These are phyloP conservation scores for Pythium pyrilobum DNA, from an alignment of 352 stramenopile genomes.

Conservation along the genomic window DNA sequence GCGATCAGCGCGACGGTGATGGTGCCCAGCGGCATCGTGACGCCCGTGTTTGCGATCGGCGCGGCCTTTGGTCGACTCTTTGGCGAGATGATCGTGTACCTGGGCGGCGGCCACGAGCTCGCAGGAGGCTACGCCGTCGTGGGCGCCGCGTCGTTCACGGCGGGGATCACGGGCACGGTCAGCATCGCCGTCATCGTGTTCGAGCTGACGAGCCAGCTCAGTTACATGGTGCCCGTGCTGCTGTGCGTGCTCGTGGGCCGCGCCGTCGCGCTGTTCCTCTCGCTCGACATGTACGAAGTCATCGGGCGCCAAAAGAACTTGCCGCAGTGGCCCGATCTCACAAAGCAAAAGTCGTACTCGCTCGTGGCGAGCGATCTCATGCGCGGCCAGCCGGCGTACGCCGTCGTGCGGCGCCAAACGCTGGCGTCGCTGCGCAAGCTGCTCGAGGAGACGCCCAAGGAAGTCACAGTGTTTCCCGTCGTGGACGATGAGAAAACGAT, in stretches of 20 bases:
- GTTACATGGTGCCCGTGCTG: conserved; percentile 85
- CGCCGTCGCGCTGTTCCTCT: conserved; percentile 60
- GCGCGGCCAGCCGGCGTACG: conserved; percentile 39
- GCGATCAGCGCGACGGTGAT: conserved; percentile 78
- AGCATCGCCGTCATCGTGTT: conserved; percentile 83
- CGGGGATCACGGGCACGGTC: conserved; percentile 69
- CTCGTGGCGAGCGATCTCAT: conserved; percentile 72
- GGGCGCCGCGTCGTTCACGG: conserved; percentile 77
- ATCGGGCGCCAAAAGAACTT: conserved; percentile 77
- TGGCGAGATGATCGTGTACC: conserved; percentile 73
- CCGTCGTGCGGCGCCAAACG: conserved; percentile 46
- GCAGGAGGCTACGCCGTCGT: conserved; percentile 77
- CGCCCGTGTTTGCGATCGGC: conserved; percentile 89
- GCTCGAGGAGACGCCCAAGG: conserved; percentile 30
- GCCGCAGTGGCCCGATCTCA: conserved; percentile 74
- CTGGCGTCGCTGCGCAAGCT: conserved; percentile 42
- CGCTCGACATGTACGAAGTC: conserved; percentile 81
- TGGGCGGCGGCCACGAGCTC: conserved; percentile 40
- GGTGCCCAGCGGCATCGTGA: conserved; percentile 88
- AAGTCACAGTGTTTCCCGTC: conserved; percentile 53
- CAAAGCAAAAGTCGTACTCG: conserved; percentile 69
- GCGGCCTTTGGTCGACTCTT: conserved; percentile 84
- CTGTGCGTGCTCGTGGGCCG: conserved; percentile 73
- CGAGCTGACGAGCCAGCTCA: conserved; percentile 87
- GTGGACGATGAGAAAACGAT: conserved; percentile 56